Base-by-base conservation (phyloP, 164 flowering plant genomes). In the Annona squamosa region DNA sequence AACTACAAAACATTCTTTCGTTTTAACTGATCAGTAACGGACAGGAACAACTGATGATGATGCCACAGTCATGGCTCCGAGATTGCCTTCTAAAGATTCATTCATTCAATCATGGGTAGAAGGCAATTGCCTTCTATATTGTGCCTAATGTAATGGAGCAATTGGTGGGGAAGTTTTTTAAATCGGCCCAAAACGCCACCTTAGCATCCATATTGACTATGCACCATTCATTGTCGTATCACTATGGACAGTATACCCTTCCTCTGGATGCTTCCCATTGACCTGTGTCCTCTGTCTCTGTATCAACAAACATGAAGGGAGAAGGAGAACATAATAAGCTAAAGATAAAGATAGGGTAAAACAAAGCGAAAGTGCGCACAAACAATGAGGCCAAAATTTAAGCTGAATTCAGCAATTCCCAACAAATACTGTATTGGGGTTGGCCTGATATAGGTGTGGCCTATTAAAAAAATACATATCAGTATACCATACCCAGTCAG, bases 251-350 rank as follows among this genome's bases (percentile, higher is more conserved):
- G 65, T 70, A 67, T 81, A 87, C 67, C 84, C 85, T 76, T 89
- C 91, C 72, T 92, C 98, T 67, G 80, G 66, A 73, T 78, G 78
- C 84, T 87, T 94, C 56, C 97, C 98, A 70, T 94, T 94, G 26
- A 83, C 80, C 70, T 87, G 98, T 65, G 82, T 75, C 82, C 97
- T 86, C 69, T 48, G 91, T 82, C 96, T 88, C 98, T 91, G 87
- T 1, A 76, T 3, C 46, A n/a, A 63, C 19, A 63, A 10, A 63
- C 18, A 63, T 4, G 4, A 5, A 63, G 26, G 18, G 37, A 63
- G 65, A 2, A 47, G 7, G 13, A 13, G 56, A 43, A 73, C 17
- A 4, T 43, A 13, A 63, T 46, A 46, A 12, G 56, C 59, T n/a
- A 66, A 12, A 19, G 37, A 65, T 4, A 26, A 52, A 52, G 59